Evolutionary conservation across 805 yeast species (phyloP).

Genomic region (Wickerhamiella galacta): DNA sequence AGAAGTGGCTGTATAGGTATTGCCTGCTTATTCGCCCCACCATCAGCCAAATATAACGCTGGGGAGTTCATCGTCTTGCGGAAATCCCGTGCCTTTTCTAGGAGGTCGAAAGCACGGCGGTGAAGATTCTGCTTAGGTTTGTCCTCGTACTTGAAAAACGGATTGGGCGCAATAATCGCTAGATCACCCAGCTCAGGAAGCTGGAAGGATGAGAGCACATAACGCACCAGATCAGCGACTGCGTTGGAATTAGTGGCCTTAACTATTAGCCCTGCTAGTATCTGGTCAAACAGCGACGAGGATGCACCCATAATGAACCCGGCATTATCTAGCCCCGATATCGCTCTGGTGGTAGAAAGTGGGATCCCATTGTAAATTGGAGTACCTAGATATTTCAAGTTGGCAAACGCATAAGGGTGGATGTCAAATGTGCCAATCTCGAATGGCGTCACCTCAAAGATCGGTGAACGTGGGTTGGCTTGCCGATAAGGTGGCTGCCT

Average conservation of each 20-base stretch:
- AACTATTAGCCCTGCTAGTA: slow-evolving; percentile 29
- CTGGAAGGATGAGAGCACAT: background rate
- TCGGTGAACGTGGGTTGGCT: slow-evolving; percentile 38
- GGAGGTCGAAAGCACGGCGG: no score
- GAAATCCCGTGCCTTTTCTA: slow-evolving; percentile 18
- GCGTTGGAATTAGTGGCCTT: background rate
- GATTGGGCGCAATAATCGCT: slow-evolving; percentile 54
- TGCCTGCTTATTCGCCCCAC: slow-evolving; percentile 53
- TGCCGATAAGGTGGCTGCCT: slow-evolving; percentile 26
- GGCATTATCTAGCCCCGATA: slow-evolving; percentile 54
- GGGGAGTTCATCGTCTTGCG: background rate
- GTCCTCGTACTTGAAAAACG: slow-evolving; percentile 35
- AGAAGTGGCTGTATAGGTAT: slow-evolving; percentile 48
- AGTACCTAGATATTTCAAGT: slow-evolving; percentile 42
- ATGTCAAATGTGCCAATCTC: slow-evolving; percentile 70
- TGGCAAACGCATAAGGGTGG: slow-evolving; percentile 38
- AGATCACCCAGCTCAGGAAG: slow-evolving; percentile 27
- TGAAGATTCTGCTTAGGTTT: no score
- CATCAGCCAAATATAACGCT: slow-evolving; percentile 36
- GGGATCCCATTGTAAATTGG: slow-evolving; percentile 3
- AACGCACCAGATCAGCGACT: slow-evolving; percentile 2
- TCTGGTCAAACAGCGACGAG: slow-evolving; percentile 24
- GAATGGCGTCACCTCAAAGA: slow-evolving; percentile 26
- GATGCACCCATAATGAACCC: slow-evolving; percentile 58
- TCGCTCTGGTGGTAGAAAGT: slow-evolving; percentile 6